phyloP scores from a whole-genome alignment of 2,329 filamentous ascomycete genomes.

The Sphaerulina populicola region DNA sequence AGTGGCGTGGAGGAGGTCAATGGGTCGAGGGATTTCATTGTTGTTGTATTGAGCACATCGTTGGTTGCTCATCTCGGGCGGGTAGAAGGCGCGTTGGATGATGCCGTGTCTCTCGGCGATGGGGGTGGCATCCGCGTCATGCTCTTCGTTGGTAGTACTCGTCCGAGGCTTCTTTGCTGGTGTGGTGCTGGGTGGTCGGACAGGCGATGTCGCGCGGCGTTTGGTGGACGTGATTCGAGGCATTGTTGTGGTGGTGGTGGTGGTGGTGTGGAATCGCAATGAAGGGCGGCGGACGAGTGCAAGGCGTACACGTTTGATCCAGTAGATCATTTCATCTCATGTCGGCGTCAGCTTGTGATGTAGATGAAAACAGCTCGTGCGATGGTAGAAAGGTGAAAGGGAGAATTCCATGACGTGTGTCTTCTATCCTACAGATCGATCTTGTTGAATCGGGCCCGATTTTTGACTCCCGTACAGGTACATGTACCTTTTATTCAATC shows the following conservation, averaged over 20 bases:
- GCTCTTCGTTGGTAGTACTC: slow-evolving; percentile 2
- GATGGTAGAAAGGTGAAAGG: no score
- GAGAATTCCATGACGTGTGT: no score
- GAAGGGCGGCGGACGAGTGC: no score
- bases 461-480: no score
- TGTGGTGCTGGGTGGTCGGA: slow-evolving; percentile 17
- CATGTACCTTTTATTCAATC: no score
- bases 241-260: no score
- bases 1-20: slow-evolving; percentile 56
- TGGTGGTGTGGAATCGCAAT: neutral
- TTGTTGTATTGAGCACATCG: slow-evolving; percentile 66
- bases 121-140: slow-evolving; percentile 16
- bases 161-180: slow-evolving; percentile 18
- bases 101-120: slow-evolving; percentile 33
- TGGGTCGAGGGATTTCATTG: slow-evolving; percentile 62
- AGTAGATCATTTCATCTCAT: no score
- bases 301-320: no score
- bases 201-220: slow-evolving; percentile 28
- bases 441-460: no score
- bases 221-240: slow-evolving; percentile 22
- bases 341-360: no score
- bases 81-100: slow-evolving; percentile 61
- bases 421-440: no score
- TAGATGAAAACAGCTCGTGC: no score
- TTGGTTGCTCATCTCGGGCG: slow-evolving; percentile 73